Evolutionary conservation across 1,284 basidiomycete species (phyloP), one percentile per base, ranked within the genome.

Genomic region (Stygiomarasmius scandens): DNA sequence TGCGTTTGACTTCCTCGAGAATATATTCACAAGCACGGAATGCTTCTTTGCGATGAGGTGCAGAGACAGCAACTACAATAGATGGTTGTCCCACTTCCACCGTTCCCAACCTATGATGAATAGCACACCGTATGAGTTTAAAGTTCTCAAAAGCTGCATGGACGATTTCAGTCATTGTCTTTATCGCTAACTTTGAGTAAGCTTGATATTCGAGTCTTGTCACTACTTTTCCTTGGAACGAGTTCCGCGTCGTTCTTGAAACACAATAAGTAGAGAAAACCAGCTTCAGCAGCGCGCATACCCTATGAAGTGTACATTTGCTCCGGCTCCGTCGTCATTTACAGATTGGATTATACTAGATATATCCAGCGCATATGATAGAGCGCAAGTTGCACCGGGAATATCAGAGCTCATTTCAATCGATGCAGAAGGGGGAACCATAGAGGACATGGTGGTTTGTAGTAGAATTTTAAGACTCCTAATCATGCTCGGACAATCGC

Each of bases 41-140:
- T 2, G 92, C 86, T 67, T 92, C 90, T 63, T 86, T 87, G 24
- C 93, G 80, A 73, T 94, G 93, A 20, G 92, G 89, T n/a, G 89
- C 88, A 10, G 91, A 91, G 6, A 93, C 91, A 1, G 90, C 91
- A 58, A 95, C 87, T 50, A 95, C 85, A 61, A 95, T 93, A 11
- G 90, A 93, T 20, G 89, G 82, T 66, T 93, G 83, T 14, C 89
- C 90, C 4, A 93, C 88, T 8, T 86, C 85, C 3, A 94, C 92
- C 16, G 74, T 74, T 22, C 93, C 93, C 24, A 95, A 75, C n/a
- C 93, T 82, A 70, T 96, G 94, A 61, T 90, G 78, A 9, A 93
- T 73, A 16, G 84, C 78, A 69, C 85, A 84, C 45, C 76, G 79
- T 60, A 86, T 76, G 36, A 84, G 66, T 19, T 78, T 19, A 73